Evolutionary conservation across 495 filamentous ascomycete species (phyloP), one percentile per base, ranked within the genome.

Genomic region (Aspergillus egyptiacus): DNA sequence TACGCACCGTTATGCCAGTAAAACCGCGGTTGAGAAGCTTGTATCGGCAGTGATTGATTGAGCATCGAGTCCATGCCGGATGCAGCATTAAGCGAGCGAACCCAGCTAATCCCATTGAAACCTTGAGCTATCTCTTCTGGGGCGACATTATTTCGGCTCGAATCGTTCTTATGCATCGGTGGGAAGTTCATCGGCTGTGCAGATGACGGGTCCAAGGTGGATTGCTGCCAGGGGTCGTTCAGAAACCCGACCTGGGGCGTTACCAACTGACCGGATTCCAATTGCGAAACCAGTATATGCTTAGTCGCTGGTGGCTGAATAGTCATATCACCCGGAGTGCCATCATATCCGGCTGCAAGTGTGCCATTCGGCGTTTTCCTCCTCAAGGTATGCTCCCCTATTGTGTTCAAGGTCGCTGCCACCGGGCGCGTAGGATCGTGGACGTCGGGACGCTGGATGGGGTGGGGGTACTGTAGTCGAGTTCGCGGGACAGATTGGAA

Each of bases 331-430:
- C 82, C 73, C 2, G 83, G 79, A 6, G 86, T 88, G 9, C 88
- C 91, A 77, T 97, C 91, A 60, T 98, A 98, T 11, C 89, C 91
- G 47, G 87, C 91, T 43, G 89, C 86, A 46, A 98, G 77, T 15
- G 90, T 96, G 18, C 93, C 93, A 56, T 84, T 94, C 8, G 93
- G 93, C 7, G 93, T 97, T 62, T 98, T 98, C 38, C 93, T 81
- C 52, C 93, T 78, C 32, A 98, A 73, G 45, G 89, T 84, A 66
- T 97, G 82, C 66, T 96, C 90, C 5, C 60, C 65, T 10, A 61
- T 32, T 24, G 56, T 56, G 28, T 64, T 67, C 7, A 55, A 18
- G 13, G 46, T 40, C 23, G 17, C 58, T 13, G 62, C 56, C 40
- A 43, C 53, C 6, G 60, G 54, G 5, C 54, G 54, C 1, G 58